Evolutionary conservation across 345 rosid species (phyloP), one percentile per base, ranked within the genome.

Genomic region (Dimocarpus longan): DNA sequence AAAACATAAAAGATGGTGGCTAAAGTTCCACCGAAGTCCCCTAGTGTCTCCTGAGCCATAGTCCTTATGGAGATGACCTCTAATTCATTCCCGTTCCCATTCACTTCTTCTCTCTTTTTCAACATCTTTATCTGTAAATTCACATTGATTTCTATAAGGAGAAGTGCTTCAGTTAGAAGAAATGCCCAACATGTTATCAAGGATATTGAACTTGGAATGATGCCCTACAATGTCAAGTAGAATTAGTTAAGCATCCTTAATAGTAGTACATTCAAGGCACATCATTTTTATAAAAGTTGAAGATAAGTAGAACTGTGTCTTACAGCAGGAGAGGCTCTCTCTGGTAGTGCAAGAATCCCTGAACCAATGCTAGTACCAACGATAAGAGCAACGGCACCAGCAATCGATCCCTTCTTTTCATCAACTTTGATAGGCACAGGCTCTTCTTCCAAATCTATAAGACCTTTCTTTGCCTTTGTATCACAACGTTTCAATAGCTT

Each of bases 351-450:
- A 76, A 88, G 91, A 24, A 89, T 91, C 19, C 91, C 95, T 4
- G 91, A 87, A 12, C 95, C 91, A 73, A 89, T 88, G 80, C 91
- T 88, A 43, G 91, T 89, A 46, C 93, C 91, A 66, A 91, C 76
- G 40, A 91, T 83, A 66, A 89, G 87, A 22, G 91, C 91, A 74
- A 85, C 87, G 8, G 93, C 95, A 7, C 95, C 91, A 42, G 79
- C 85, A n/a, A 87, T 72, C 0, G 81, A 89, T 75, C 94, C 94
- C 67, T 89, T 86, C 73, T 81, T 83, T 70, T 80, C 76, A 68
- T 46, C 70, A 59, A 3, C 78, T 39, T 70, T 70, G 15, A 40
- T 52, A 16, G 66, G 26, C 40, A 21, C 76, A 13, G 26, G n/a
- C 32, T 68, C 81, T 3, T 73, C 75, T 63, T 77, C 68, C 32